Conservation (phyloP, 192 early-diverging fungal species). For the Podila epicladia region DNA sequence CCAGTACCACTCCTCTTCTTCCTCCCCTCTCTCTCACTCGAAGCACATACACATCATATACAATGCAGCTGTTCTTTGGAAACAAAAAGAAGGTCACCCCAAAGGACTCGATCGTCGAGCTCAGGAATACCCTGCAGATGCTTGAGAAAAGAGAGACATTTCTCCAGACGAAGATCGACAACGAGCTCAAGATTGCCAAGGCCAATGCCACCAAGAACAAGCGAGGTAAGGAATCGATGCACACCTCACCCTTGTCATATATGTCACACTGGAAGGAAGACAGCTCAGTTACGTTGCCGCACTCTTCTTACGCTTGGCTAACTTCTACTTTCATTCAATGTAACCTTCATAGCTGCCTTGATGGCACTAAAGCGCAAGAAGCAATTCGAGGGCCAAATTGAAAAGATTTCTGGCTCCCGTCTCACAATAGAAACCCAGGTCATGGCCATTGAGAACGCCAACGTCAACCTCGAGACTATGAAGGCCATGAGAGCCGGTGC, state of each 20-base stretch:
- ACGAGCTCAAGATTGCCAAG: constrained; percentile 86
- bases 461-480: constrained; percentile 95
- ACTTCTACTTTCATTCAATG: not conserved
- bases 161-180: constrained; percentile 87
- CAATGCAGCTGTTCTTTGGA: constrained; percentile 82
- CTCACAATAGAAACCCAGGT: constrained; percentile 95
- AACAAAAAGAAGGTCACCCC: constrained; percentile 75
- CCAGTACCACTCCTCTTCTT: not conserved
- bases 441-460: constrained; percentile 96
- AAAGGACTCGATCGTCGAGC: constrained; percentile 94
- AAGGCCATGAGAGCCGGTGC: constrained; percentile 93
- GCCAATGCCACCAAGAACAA: constrained; percentile 94
- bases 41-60: constrained; percentile 1
- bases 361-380: constrained; percentile 97
- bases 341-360: constrained; percentile 72
- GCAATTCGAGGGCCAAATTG: constrained; percentile 83
- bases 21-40: not conserved
- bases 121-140: constrained; percentile 92
- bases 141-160: constrained; percentile 94
- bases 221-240: constrained; percentile 67
- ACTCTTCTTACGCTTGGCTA: not conserved
- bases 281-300: no score
- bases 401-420: constrained; percentile 87
- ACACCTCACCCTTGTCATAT: no score
- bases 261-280: no score